A percentile compares a stretch with the other conserved stretches of the same genome.
These are phyloP conservation scores for Populus tomentosa DNA, from an alignment of 441 rosid species.

Conservation along the genomic window DNA sequence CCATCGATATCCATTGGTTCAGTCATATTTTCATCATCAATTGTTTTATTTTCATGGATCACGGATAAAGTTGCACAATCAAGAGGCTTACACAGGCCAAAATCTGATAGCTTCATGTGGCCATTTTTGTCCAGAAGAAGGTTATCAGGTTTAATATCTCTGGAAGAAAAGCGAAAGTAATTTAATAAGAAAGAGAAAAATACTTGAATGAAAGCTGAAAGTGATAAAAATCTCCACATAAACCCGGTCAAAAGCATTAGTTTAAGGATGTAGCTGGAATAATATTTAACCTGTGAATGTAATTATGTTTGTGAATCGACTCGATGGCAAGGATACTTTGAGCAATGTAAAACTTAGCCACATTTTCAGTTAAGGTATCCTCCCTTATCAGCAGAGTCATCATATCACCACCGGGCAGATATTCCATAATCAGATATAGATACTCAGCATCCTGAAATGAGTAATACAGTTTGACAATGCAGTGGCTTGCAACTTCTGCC, in stretches of 20 bases:
- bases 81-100: constrained; percentile 97
- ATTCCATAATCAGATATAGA: constrained; percentile 92
- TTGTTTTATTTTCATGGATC: constrained; percentile 67
- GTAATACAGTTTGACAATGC: constrained; percentile 91
- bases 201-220: not conserved
- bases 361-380: constrained; percentile 86
- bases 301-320: constrained; percentile 89
- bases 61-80: constrained; percentile 76
- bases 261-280: not conserved
- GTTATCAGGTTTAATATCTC: constrained; percentile 97
- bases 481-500: constrained; percentile 97
- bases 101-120: constrained; percentile 97
- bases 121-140: constrained; percentile 92
- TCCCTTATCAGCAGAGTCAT: constrained; percentile 96
- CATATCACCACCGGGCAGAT: constrained; percentile 98
- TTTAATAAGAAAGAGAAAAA: constrained; percentile 18
- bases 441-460: constrained; percentile 95
- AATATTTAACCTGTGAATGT: constrained; percentile 76
- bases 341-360: constrained; percentile 88
- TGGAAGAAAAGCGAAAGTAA: constrained; percentile 32
- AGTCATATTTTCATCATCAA: constrained; percentile 52
- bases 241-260: constrained; percentile 11
- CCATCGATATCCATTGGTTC: constrained; percentile 92
- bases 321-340: constrained; percentile 94
- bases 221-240: not conserved